Evolutionary conservation across 2,329 filamentous ascomycete genomes (phyloP), one percentile per base, ranked within the genome.

Genomic region (Didymella lethalis): DNA sequence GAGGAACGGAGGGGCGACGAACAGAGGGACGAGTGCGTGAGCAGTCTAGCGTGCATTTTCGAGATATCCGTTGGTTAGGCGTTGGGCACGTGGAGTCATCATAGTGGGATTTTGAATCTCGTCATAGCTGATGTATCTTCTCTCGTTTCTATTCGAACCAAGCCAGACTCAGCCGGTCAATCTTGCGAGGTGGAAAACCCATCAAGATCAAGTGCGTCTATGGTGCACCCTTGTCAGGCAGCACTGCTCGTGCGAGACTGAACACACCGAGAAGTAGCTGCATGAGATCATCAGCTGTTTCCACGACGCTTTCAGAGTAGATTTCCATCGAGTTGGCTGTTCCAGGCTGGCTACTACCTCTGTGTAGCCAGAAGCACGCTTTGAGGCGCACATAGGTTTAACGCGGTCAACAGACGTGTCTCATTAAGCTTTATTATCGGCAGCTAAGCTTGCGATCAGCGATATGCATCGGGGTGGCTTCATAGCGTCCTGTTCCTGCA

Each of bases 51-150:
- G 47, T 59, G 55, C 51, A 55, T 57, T 51, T 49, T 53, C 34
- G 40, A 59, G 61, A 64, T 62, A 64, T 64, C 62, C 61, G 51
- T 54, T 60, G 54, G 44, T 55, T 40, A 44, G 46, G 57, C 48
- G 48, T 57, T 40, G 6, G 14, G 29, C n/a, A 7, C n/a, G 46
- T 34, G 47, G 40, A 26, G 38, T 14, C 12, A 3, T 23, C 16
- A 16, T 12, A 8, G 36, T 11, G n/a, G 11, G 11, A 8, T 20
- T 1, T 40, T 3, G 36, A 23, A n/a, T 18, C n/a, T 40, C 3
- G 16, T 12, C 1, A 10, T 23, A n/a, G 36, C 36, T 23, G 7
- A 23, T 20, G 36, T n/a, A 18, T 16, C 18, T 20, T 2, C 8
- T 16, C 16, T 8, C 16, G n/a, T 8, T n/a, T 4, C n/a, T 38